Evolutionary conservation across 2,329 filamentous ascomycete species (phyloP).

Genomic region (Talaromyces sp.): DNA sequence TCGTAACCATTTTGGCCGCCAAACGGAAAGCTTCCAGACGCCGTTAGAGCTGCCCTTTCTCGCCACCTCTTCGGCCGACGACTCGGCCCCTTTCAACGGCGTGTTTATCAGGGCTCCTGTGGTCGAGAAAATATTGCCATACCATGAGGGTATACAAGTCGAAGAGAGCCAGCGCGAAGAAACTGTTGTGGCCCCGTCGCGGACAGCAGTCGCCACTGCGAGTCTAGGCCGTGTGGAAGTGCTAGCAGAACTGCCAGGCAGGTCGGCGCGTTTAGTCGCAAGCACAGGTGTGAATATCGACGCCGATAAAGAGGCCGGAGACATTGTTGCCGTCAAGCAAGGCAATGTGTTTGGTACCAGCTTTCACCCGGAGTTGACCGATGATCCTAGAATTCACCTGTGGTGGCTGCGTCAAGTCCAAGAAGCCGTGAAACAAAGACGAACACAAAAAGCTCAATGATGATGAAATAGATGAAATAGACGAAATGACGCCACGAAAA

Average conservation of each 20-base stretch:
- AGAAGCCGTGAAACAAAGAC: slow-evolving; percentile 28
- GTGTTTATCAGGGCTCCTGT: slow-evolving; percentile 95
- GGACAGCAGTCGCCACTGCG: slow-evolving; percentile 40
- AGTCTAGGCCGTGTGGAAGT: slow-evolving; percentile 50
- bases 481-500: neutral
- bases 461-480: neutral
- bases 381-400: slow-evolving; percentile 78
- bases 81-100: slow-evolving; percentile 58
- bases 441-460: neutral
- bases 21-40: slow-evolving; percentile 84
- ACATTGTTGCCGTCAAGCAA: slow-evolving; percentile 85
- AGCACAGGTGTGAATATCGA: slow-evolving; percentile 31
- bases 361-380: slow-evolving; percentile 91
- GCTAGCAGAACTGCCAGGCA: slow-evolving; percentile 51
- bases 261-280: slow-evolving; percentile 44
- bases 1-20: slow-evolving; percentile 89
- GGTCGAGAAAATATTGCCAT: slow-evolving; percentile 71
- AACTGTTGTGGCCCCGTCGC: slow-evolving; percentile 54
- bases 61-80: slow-evolving; percentile 20
- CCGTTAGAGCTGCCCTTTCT: slow-evolving; percentile 69
- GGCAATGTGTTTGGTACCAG: slow-evolving; percentile 91
- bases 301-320: slow-evolving; percentile 45
- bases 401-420: slow-evolving; percentile 84
- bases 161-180: slow-evolving; percentile 43
- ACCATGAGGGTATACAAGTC: slow-evolving; percentile 45